Evolutionary conservation across 140 eudicot genomes (phyloP).

Genomic region (Stevia rebaudiana): DNA sequence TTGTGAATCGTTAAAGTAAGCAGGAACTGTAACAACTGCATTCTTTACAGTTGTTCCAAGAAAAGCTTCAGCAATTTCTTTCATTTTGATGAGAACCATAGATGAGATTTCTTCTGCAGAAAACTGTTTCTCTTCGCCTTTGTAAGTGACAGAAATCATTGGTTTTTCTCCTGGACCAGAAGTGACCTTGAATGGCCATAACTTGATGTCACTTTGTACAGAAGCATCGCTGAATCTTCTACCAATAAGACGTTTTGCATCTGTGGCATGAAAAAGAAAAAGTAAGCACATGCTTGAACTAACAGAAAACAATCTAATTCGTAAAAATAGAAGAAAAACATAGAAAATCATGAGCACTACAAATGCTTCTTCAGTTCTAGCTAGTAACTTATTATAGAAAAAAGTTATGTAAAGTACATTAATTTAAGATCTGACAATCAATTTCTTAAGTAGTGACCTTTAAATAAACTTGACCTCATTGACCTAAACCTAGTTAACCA

Average conservation of each 20-base stretch:
- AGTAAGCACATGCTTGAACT: not conserved
- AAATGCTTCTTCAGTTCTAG: no score
- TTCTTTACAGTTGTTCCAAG: slow-evolving; percentile 28
- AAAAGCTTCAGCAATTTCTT: slow-evolving; percentile 34
- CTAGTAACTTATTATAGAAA: no score
- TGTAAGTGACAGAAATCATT: slow-evolving; percentile 27
- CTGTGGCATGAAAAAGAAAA: not conserved
- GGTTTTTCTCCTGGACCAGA: slow-evolving; percentile 33
- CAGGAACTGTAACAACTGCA: slow-evolving; percentile 38
- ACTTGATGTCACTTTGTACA: slow-evolving; percentile 30
- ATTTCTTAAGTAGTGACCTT: not conserved
- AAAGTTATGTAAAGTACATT: no score
- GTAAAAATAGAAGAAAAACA: no score
- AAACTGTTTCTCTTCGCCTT: slow-evolving; percentile 30
- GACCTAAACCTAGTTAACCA: not conserved
- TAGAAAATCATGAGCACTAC: no score
- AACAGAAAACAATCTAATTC: not conserved
- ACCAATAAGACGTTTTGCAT: slow-evolving; percentile 37
- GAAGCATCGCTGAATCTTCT: slow-evolving; percentile 28
- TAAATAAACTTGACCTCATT: not conserved
- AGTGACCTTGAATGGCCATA: slow-evolving; percentile 34
- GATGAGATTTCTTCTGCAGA: slow-evolving; percentile 39
- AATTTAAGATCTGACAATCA: not conserved
- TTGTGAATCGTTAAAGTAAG: slow-evolving; percentile 38
- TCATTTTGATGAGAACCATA: slow-evolving; percentile 34